Conservation (phyloP, 2,329 filamentous ascomycete genomes). For the Aspergillus cejpii region DNA sequence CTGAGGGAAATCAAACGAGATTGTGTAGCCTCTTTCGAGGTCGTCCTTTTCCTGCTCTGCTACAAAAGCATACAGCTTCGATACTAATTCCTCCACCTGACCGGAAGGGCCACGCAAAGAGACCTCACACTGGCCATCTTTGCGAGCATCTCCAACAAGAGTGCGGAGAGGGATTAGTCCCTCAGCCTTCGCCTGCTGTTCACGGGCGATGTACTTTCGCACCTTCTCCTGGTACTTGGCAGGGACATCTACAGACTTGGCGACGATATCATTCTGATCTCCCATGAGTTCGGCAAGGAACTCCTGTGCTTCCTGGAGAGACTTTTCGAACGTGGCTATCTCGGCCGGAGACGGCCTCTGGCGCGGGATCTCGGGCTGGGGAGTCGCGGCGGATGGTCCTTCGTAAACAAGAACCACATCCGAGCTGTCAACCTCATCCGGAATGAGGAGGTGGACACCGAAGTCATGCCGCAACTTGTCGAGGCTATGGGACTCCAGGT, state of each 20-base stretch:
- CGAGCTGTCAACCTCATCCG: constrained; percentile 39
- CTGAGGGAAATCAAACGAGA: constrained; percentile 87
- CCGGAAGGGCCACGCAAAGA: constrained; percentile 70
- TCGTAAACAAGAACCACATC: constrained; percentile 48
- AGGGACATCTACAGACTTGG: constrained; percentile 49
- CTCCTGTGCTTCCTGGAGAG: constrained; percentile 53
- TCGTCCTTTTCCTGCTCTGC: constrained; percentile 87
- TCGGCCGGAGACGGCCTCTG: constrained; percentile 52
- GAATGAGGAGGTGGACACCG: constrained; percentile 45
- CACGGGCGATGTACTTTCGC: constrained; percentile 51
- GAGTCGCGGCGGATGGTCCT: constrained; percentile 37
- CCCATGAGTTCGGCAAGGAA: constrained; percentile 49
- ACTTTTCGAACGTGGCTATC: constrained; percentile 50
- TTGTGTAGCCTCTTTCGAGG: constrained; percentile 80
- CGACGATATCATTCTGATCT: constrained; percentile 50
- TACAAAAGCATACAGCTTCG: constrained; percentile 71
- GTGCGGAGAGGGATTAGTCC: constrained; percentile 53
- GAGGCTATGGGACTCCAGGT: constrained; percentile 38
- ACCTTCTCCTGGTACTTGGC: constrained; percentile 60
- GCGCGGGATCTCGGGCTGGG: constrained; percentile 50
- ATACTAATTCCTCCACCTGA: constrained; percentile 62
- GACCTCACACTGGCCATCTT: constrained; percentile 44
- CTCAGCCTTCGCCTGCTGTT: constrained; percentile 48
- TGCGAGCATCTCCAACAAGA: constrained; percentile 40
- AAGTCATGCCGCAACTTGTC: constrained; percentile 38